These are phyloP conservation scores for Microcyclospora pomicola DNA, from an alignment of 2,329 filamentous ascomycete genomes.

Conservation along the genomic window DNA sequence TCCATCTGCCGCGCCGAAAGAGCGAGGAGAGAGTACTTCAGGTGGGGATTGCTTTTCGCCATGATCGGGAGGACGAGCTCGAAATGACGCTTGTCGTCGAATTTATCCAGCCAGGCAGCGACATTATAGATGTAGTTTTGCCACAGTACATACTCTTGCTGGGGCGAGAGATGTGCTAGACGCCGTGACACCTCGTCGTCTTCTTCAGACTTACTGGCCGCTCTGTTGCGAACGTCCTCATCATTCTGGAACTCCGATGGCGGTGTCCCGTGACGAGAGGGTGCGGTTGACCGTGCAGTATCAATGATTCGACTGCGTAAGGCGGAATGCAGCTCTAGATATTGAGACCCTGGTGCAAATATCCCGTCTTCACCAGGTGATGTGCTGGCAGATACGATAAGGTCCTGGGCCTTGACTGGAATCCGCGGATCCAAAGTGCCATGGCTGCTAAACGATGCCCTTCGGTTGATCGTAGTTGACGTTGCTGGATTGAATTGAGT, in stretches of 20 bases:
- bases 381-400: constrained; percentile 16
- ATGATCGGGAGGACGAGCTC: constrained; percentile 38
- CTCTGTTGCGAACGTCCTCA: constrained; percentile 1
- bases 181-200: constrained; percentile 13
- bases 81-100: constrained; percentile 40
- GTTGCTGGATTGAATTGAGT: no score
- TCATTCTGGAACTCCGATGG: constrained; percentile 2
- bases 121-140: constrained; percentile 39
- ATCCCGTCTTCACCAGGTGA: constrained; percentile 19
- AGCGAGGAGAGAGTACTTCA: constrained; percentile 39
- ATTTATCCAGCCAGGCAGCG: constrained; percentile 45
- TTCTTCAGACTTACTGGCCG: constrained; percentile 1
- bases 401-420: no score
- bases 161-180: constrained; percentile 15
- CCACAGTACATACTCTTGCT: constrained; percentile 19
- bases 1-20: constrained; percentile 42
- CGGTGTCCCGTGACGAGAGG: constrained; percentile 12
- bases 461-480: no score
- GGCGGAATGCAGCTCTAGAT: constrained; percentile 19
- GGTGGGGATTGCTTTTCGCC: constrained; percentile 31
- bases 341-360: constrained; percentile 20
- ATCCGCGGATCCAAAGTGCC: no score
- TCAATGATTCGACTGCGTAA: constrained; percentile 19
- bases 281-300: constrained; percentile 18
- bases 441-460: no score